phyloP scores from a whole-genome alignment of 768 basidiomycete species.

The Mycena chlorophos region DNA sequence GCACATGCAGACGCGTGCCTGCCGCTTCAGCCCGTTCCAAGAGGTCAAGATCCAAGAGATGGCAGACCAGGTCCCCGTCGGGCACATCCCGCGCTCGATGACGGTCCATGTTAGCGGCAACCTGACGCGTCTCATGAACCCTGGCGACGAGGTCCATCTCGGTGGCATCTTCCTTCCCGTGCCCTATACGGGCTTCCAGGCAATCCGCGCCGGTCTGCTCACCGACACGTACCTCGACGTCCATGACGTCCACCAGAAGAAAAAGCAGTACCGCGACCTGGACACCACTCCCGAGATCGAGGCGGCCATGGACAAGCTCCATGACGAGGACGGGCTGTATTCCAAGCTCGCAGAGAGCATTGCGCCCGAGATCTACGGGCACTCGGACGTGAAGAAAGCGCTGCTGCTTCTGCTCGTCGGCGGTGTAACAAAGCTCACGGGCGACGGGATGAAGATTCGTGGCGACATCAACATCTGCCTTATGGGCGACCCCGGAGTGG shows the following conservation, averaged over 20 bases:
- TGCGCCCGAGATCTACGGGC: conserved; percentile 98
- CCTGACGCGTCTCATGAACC: conserved; percentile 87
- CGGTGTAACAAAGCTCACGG: conserved; percentile 92
- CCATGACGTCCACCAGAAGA: conserved; percentile 89
- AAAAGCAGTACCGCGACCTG: conserved; percentile 97
- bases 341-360: conserved; percentile 88
- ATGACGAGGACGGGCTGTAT: conserved; percentile 78
- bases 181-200: conserved; percentile 97
- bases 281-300: conserved; percentile 86
- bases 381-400: conserved; percentile 96
- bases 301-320: conserved; percentile 64
- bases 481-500: conserved; percentile 99
- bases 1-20: conserved; percentile 98
- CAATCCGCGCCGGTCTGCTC: conserved; percentile 91
- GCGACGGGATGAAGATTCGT: conserved; percentile 98
- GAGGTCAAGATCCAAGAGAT: conserved; percentile 99
- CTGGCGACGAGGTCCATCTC: conserved; percentile 93
- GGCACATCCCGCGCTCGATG: conserved; percentile 98
- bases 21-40: conserved; percentile 96
- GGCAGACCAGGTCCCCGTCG: conserved; percentile 99
- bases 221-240: conserved; percentile 96
- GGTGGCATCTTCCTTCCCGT: conserved; percentile 98
- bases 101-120: conserved; percentile 91
- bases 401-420: conserved; percentile 89
- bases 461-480: conserved; percentile 97